Percentiles rank a stretch among this genome's conserved stretches.
These are phyloP conservation scores for Paradendryphiella salina DNA, from an alignment of 2,329 filamentous ascomycete genomes.

Conservation along the genomic window DNA sequence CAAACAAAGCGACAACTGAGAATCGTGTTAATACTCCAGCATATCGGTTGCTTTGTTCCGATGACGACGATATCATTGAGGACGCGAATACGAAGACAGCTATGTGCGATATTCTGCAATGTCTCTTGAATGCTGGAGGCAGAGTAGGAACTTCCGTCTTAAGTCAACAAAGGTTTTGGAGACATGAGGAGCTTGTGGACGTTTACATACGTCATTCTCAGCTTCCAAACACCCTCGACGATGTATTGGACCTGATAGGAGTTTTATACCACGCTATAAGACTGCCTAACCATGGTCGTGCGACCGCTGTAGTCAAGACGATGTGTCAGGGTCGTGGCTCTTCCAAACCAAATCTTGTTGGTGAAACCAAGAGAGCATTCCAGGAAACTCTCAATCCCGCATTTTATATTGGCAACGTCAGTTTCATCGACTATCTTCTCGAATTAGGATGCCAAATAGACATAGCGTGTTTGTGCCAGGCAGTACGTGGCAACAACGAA, in stretches of 20 bases:
- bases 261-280: background rate
- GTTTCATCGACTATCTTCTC: background rate
- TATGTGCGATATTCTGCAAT: background rate
- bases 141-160: rapidly evolving
- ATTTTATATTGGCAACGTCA: background rate
- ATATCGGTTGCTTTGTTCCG: background rate
- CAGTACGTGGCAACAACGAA: background rate
- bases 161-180: background rate
- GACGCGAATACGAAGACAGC: background rate
- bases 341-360: too few species aligned
- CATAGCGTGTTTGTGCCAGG: background rate
- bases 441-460: background rate
- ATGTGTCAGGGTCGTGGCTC: background rate
- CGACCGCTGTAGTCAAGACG: background rate
- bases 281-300: background rate
- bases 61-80: background rate
- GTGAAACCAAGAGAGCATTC: background rate
- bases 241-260: too few species aligned
- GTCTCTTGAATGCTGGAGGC: background rate
- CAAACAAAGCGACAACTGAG: background rate
- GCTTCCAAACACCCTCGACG: background rate
- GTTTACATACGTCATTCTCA: background rate
- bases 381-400: background rate
- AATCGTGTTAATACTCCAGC: background rate
- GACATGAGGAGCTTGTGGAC: background rate